phyloP scores from a whole-genome alignment of 768 basidiomycete genomes.

The Trametes sanguinea region DNA sequence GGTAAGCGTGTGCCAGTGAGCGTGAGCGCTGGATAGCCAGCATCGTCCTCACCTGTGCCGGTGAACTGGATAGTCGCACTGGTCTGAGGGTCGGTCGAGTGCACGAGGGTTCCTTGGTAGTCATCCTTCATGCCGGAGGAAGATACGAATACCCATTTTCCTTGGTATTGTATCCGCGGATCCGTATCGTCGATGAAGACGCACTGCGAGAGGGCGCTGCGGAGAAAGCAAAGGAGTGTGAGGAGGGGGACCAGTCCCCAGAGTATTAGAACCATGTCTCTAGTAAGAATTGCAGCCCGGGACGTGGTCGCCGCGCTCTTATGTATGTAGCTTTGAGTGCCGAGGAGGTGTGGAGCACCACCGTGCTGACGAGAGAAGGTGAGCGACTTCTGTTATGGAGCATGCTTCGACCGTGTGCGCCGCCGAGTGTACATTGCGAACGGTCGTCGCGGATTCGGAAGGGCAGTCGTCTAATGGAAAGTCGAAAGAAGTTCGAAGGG shows the following conservation, averaged over 20 bases:
- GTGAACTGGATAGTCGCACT: not conserved
- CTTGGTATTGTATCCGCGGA: not conserved
- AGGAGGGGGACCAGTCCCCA: not conserved
- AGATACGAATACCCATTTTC: not conserved
- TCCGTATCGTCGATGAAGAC: not conserved
- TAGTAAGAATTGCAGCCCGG: not conserved
- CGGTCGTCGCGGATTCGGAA: no score
- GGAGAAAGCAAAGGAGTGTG: conserved; percentile 1
- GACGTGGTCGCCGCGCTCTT: not conserved
- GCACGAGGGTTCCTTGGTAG: not conserved
- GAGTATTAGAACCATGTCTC: not conserved
- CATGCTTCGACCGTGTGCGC: no score
- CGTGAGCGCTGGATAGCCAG: not conserved
- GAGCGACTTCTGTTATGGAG: no score
- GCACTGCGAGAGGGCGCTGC: not conserved
- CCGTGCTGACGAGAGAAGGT: no score
- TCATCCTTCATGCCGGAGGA: not conserved
- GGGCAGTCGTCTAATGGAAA: no score
- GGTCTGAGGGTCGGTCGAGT: not conserved
- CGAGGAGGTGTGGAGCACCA: no score
- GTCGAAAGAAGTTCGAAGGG: no score
- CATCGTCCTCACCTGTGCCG: not conserved
- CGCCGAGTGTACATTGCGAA: no score
- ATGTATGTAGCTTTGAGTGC: no score
- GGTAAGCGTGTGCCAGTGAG: not conserved